Base-by-base conservation (phyloP, 352 stramenopile species). In the Phytophthora nicotianae region DNA sequence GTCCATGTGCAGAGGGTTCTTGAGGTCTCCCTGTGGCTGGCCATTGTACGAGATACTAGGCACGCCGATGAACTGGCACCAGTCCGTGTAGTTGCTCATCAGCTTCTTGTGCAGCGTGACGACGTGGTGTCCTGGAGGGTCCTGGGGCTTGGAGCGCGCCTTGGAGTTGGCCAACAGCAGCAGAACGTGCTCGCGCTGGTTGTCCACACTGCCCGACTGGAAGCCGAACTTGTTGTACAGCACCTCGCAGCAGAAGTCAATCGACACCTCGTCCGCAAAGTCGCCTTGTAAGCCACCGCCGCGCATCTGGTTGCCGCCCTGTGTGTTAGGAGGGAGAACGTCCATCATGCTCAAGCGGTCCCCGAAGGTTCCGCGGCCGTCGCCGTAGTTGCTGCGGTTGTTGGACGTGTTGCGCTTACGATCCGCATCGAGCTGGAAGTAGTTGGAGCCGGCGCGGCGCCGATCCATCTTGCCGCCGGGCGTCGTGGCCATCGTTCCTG, bases 1-100 rank as follows among this genome's bases (percentile, higher is more conserved):
- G 65, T 99, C 95, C 90, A 91, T 89, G 50, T 91, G 79, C 46
- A 88, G 32, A 32, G 72, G 61, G 58, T 83, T 83, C 71, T 83
- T 86, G 20, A 89, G 66, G 41, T 83, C 73, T 16, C 78, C 75
- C 29, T 83, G 70, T 4, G 64, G 49, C n/a, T 70, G 58, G 0
- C 70, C 77, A 2, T 51, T 32, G 62, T 86, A 90, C 41, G 70
- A 66, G 26, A 73, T 56, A 13, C 65, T 67, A 7, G 71, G 41
- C 0, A 78, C 66, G 13, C 58, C 35, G 1, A 91, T 48, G 50
- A 91, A 91, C 47, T 79, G 47, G 51, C 74, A 85, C 82, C 82
- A 91, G 26, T 88, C 77, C 10, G 54, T 54, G 61, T 91, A 91
- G 62, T 91, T 91, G 37, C 53, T 72, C 50, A 85, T 60, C 26